Evolutionary conservation across 1,284 basidiomycete genomes (phyloP).

Genomic region (Leccinum solheimii): DNA sequence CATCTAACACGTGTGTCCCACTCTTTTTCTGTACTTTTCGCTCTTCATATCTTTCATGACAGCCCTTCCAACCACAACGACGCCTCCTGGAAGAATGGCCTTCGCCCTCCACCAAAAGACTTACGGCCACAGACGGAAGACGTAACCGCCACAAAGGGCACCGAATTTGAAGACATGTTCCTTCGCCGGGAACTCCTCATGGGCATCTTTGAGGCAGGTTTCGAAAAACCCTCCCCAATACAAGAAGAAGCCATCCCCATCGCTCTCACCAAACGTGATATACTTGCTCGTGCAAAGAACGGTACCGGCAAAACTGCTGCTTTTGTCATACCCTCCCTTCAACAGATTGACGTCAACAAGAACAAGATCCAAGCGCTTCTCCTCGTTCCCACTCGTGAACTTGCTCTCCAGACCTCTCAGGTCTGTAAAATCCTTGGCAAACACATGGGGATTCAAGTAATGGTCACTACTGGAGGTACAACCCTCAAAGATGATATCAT

Average conservation of each 20-base stretch:
- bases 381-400: slow-evolving; percentile 93
- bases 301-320: slow-evolving; percentile 97
- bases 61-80: slow-evolving; percentile 34
- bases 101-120: slow-evolving; percentile 89
- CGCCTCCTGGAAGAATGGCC: slow-evolving; percentile 68
- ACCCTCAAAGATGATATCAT: slow-evolving; percentile 98
- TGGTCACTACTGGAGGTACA: slow-evolving; percentile 99
- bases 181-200: slow-evolving; percentile 81
- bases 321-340: slow-evolving; percentile 96
- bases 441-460: slow-evolving; percentile 93
- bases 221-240: slow-evolving; percentile 95
- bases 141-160: slow-evolving; percentile 87
- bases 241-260: slow-evolving; percentile 97
- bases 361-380: slow-evolving; percentile 94
- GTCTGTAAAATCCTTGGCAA: slow-evolving; percentile 97
- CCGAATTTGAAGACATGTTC: slow-evolving; percentile 89
- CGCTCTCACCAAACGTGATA: slow-evolving; percentile 84
- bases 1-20: slow-evolving; percentile 40
- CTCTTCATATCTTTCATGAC: slow-evolving; percentile 9
- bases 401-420: slow-evolving; percentile 95
- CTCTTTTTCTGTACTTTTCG: slow-evolving; percentile 2
- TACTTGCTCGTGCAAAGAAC: slow-evolving; percentile 91
- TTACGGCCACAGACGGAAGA: slow-evolving; percentile 92
- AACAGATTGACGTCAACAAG: slow-evolving; percentile 86
- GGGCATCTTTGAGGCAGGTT: slow-evolving; percentile 97